These are phyloP conservation scores for Tothia fuscella DNA, from an alignment of 2,329 filamentous ascomycete species.

Conservation along the genomic window DNA sequence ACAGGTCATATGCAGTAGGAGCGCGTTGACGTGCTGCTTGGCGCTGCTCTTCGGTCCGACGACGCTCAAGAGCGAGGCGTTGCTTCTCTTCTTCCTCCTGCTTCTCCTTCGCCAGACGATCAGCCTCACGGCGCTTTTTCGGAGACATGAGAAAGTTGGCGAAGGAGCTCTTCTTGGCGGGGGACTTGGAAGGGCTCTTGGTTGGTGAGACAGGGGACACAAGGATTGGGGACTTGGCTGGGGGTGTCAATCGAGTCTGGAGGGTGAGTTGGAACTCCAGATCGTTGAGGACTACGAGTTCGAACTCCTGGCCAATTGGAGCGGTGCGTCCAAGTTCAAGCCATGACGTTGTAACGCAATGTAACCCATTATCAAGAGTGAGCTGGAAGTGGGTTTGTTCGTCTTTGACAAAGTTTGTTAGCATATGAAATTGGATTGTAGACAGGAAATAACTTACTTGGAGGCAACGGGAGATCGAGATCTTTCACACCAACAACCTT, in stretches of 20 bases:
- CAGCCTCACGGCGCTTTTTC: slow-evolving; percentile 89
- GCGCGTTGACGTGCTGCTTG: slow-evolving; percentile 28
- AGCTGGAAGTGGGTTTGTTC: slow-evolving; percentile 91
- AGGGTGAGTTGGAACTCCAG: slow-evolving; percentile 98
- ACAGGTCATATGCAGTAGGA: slow-evolving; percentile 66
- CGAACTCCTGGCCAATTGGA: slow-evolving; percentile 95
- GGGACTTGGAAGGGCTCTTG: slow-evolving; percentile 46
- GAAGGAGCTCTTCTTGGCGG: slow-evolving; percentile 62
- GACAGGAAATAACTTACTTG: slow-evolving; percentile 53
- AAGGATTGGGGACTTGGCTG: slow-evolving; percentile 39
- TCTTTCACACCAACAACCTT: slow-evolving; percentile 99
- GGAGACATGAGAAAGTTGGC: slow-evolving; percentile 78
- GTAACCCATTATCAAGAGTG: slow-evolving; percentile 93
- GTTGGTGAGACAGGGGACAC: slow-evolving; percentile 44
- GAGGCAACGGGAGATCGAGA: slow-evolving; percentile 78
- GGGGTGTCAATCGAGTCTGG: slow-evolving; percentile 83
- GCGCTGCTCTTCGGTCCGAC: slow-evolving; percentile 13
- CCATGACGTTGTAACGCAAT: slow-evolving; percentile 95
- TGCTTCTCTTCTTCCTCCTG: slow-evolving; percentile 21
- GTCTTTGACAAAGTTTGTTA: slow-evolving; percentile 37
- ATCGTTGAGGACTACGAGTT: slow-evolving; percentile 91
- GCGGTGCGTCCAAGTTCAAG: slow-evolving; percentile 83
- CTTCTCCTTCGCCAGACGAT: slow-evolving; percentile 47
- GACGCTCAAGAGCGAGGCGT: slow-evolving; percentile 1
- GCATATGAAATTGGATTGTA: not conserved